phyloP scores from a whole-genome alignment of 2,329 filamentous ascomycete species.

The Calcarisporium arbuscula region DNA sequence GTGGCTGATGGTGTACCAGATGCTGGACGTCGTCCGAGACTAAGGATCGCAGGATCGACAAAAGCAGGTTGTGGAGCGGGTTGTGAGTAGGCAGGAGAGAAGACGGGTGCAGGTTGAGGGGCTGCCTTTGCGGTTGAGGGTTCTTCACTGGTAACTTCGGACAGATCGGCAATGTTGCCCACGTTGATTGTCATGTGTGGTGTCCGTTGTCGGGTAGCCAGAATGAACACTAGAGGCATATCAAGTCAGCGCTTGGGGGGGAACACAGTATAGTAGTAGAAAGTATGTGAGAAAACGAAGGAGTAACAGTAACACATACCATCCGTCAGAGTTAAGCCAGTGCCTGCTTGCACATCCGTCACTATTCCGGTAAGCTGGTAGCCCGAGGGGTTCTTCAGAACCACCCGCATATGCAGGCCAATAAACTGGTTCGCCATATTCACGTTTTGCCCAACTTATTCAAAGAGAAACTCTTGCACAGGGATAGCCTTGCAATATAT shows the following conservation, averaged over 20 bases:
- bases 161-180: constrained; percentile 38
- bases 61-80: constrained; percentile 40
- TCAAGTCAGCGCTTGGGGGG: neutral
- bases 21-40: constrained; percentile 46
- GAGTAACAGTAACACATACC: constrained; percentile 41
- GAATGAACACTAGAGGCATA: constrained; percentile 28
- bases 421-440: constrained; percentile 59
- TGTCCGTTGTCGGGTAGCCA: constrained; percentile 35
- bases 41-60: constrained; percentile 78
- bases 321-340: constrained; percentile 64
- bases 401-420: constrained; percentile 69
- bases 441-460: neutral
- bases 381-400: constrained; percentile 58
- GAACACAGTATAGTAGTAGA: neutral
- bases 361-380: constrained; percentile 65
- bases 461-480: too few species aligned
- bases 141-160: constrained; percentile 28
- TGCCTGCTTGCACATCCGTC: constrained; percentile 58
- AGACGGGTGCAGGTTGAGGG: constrained; percentile 18
- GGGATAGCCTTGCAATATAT: too few species aligned
- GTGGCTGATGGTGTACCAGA: constrained; percentile 15
- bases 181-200: constrained; percentile 40
- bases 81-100: constrained; percentile 6
- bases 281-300: neutral
- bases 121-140: constrained; percentile 13